A percentile compares a stretch with the other conserved stretches of the same genome.
Conservation (phyloP, 2,329 filamentous ascomycete species). For the Chrysoporthe puriensis region DNA sequence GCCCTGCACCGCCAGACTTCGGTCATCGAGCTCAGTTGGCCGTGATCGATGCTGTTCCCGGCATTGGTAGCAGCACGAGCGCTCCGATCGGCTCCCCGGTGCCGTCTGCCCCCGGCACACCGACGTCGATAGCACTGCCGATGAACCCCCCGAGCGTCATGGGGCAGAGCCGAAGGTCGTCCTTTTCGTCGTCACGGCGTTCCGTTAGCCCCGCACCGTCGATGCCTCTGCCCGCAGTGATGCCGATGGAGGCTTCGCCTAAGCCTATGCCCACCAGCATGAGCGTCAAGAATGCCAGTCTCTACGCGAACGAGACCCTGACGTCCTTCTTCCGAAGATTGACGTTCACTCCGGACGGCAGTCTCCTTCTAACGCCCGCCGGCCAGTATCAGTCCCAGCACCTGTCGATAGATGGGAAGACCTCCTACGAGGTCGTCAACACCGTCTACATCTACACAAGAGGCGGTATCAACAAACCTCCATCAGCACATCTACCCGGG, state of each 20-base stretch:
- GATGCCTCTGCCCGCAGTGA: conserved; percentile 90
- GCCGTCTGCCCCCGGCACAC: conserved; percentile 91
- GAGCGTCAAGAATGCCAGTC: conserved; percentile 76
- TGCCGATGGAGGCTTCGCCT: conserved; percentile 89
- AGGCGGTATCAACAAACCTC: conserved; percentile 94
- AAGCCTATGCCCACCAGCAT: conserved; percentile 67
- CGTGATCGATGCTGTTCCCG: conserved; percentile 52
- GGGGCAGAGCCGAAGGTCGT: conserved; percentile 91
- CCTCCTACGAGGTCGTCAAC: conserved; percentile 85
- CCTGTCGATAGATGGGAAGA: conserved; percentile 69
- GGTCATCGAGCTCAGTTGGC: conserved; percentile 68
- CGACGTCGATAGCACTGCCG: conserved; percentile 82
- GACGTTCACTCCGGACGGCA: conserved; percentile 94
- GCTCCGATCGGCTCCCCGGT: conserved; percentile 77
- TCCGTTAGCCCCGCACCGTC: conserved; percentile 94
- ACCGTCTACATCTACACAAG: conserved; percentile 98
- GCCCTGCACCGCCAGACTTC: conserved; percentile 87
- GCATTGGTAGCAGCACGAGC: conserved; percentile 30
- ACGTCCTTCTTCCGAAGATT: conserved; percentile 95
- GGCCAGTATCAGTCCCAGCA: conserved; percentile 91
- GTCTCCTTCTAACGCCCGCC: conserved; percentile 88
- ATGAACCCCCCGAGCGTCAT: conserved; percentile 95
- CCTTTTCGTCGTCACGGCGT: conserved; percentile 81
- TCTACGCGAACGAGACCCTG: conserved; percentile 95
- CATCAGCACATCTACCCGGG: conserved; percentile 90